Percentiles rank a stretch among this genome's conserved stretches.
Evolutionary conservation across 2,329 filamentous ascomycete genomes (phyloP).

Genomic region (Monilinia polystroma): DNA sequence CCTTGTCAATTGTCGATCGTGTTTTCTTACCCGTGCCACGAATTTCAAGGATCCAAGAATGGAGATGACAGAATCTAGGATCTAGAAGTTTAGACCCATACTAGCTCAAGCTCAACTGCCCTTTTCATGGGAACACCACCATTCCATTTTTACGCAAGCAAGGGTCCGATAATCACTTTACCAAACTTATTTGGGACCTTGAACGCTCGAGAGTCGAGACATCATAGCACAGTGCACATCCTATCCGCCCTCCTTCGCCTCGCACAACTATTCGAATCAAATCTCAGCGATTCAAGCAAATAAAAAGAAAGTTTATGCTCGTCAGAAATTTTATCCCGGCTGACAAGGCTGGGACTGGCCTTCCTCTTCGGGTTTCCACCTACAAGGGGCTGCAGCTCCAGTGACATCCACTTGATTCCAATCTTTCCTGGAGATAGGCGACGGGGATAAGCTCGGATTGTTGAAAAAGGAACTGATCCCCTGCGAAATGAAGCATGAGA

Average conservation of each 20-base stretch:
- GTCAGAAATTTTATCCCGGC: conserved; percentile 14
- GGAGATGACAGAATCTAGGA: conserved; percentile 19
- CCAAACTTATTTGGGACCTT: not conserved
- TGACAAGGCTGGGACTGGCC: conserved; percentile 22
- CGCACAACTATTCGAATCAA: not conserved
- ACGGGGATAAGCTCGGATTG: conserved; percentile 17
- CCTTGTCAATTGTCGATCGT: conserved; percentile 21
- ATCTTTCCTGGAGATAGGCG: conserved; percentile 6
- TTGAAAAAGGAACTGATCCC: conserved; percentile 19
- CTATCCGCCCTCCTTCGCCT: not conserved
- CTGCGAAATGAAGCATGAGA: conserved; percentile 12
- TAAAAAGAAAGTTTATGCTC: not conserved
- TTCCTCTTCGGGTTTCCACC: conserved; percentile 16
- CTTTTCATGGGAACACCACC: not conserved
- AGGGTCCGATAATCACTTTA: conserved; percentile 4
- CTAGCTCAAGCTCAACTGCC: no score
- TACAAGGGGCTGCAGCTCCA: conserved; percentile 12
- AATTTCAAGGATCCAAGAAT: not conserved
- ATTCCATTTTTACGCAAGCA: conserved; percentile 6
- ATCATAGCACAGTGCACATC: conserved; percentile 13
- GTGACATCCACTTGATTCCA: not conserved
- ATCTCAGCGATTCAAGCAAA: conserved; percentile 11
- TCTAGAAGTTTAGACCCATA: conserved; percentile 8
- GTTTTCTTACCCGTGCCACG: conserved; percentile 1
- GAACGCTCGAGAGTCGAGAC: conserved; percentile 7